Percentiles rank a stretch among this genome's conserved stretches.
Evolutionary conservation across 139 green algal species (phyloP).

Genomic region (Parachlorella kessleri): DNA sequence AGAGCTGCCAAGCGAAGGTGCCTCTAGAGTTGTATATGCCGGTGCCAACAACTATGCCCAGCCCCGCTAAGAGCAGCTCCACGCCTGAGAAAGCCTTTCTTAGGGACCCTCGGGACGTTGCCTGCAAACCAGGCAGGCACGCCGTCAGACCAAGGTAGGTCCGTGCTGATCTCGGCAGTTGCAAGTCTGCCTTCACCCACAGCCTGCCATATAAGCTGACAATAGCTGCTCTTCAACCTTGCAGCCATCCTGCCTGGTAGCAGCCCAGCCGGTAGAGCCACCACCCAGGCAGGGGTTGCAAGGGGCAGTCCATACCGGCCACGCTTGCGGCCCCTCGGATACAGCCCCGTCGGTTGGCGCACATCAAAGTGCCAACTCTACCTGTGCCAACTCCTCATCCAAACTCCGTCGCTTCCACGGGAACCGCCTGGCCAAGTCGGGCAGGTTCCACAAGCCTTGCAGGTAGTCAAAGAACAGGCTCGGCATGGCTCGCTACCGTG

Average conservation of each 20-base stretch:
- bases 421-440: not conserved
- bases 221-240: no score
- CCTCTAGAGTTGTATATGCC: slow-evolving; percentile 17
- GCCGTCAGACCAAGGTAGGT: no score
- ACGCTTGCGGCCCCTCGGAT: not conserved
- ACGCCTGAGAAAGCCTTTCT: slow-evolving; percentile 7
- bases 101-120: slow-evolving; percentile 16
- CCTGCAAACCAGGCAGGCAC: no score
- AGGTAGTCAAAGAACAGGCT: not conserved
- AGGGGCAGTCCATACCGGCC: no score
- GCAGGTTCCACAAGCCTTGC: not conserved
- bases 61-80: slow-evolving; percentile 30
- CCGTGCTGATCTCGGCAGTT: no score
- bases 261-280: not conserved
- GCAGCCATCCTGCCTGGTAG: not conserved
- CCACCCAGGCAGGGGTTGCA: not conserved
- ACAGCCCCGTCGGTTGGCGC: not conserved
- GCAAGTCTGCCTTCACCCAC: no score
- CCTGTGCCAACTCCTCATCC: not conserved
- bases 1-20: not conserved
- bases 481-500: not conserved
- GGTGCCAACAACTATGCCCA: slow-evolving; percentile 24
- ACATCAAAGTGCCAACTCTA: not conserved
- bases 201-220: no score
- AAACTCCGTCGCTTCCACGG: not conserved